A percentile compares a stretch with the other conserved stretches of the same genome.
phyloP scores from a whole-genome alignment of 1,139 yeast species.

The Citeromyces siamensis region DNA sequence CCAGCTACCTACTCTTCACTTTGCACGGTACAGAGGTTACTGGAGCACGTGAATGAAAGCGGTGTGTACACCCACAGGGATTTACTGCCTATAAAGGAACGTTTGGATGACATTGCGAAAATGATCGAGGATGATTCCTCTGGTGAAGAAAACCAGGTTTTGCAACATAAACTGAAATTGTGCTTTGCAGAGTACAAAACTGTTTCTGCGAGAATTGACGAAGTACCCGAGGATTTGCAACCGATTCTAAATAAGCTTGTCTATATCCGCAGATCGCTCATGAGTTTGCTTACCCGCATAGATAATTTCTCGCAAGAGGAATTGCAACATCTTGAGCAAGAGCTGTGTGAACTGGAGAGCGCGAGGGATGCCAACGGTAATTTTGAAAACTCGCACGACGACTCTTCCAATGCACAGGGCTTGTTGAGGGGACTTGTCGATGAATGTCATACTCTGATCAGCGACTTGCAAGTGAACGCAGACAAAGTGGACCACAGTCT shows the following conservation, averaged over 20 bases:
- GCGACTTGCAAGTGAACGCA: constrained; percentile 46
- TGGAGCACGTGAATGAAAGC: constrained; percentile 72
- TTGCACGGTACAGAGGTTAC: constrained; percentile 68
- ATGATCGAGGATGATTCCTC: constrained; percentile 33
- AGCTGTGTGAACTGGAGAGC: constrained; percentile 27
- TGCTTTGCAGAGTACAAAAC: constrained; percentile 41
- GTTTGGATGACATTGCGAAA: constrained; percentile 54
- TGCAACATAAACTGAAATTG: constrained; percentile 45
- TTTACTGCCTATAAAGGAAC: constrained; percentile 56
- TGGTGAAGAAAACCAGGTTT: constrained; percentile 17
- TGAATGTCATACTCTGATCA: constrained; percentile 66
- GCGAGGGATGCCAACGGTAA: constrained; percentile 31
- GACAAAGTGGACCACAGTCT: constrained; percentile 35
- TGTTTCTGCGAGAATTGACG: constrained; percentile 39
- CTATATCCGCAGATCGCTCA: constrained; percentile 37
- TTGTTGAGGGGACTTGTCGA: constrained; percentile 65
- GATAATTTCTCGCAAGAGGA: constrained; percentile 4
- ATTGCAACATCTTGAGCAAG: constrained; percentile 12
- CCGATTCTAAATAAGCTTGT: constrained; percentile 38
- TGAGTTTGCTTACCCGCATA: constrained; percentile 13
- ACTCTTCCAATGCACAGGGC: constrained; percentile 34
- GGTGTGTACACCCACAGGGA: constrained; percentile 79
- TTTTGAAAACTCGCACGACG: constrained; percentile 17
- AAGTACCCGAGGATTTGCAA: constrained; percentile 43
- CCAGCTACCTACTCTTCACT: constrained; percentile 91